Conservation (phyloP, 2,329 filamentous ascomycete genomes). For the Dissoconium aciculare region DNA sequence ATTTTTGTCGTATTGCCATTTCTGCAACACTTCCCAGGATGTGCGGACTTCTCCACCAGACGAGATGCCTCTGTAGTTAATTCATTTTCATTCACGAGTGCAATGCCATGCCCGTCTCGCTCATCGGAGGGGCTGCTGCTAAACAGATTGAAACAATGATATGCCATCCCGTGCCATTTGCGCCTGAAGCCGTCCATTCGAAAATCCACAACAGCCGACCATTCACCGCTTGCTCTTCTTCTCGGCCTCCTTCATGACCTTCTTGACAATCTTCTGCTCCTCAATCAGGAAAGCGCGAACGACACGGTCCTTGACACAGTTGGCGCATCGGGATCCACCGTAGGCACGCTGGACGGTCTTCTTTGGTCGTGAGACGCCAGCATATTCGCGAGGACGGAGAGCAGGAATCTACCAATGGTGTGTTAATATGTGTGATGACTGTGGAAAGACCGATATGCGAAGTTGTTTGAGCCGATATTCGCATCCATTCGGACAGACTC, state of each 20-base stretch:
- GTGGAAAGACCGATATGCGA: too few relatives aligned
- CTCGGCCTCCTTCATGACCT: conserved; percentile 97
- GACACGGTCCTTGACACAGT: conserved; percentile 96
- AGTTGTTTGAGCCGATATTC: too few relatives aligned
- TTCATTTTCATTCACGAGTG: too few relatives aligned
- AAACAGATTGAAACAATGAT: too few relatives aligned
- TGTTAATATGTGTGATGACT: too few relatives aligned
- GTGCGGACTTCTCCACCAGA: too few relatives aligned
- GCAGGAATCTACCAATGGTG: conserved; percentile 96
- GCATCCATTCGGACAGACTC: conserved; percentile 48
- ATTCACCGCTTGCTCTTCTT: conserved; percentile 41
- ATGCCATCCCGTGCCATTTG: not conserved
- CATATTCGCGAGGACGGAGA: conserved; percentile 95
- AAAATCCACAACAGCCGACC: not conserved
- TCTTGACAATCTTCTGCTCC: conserved; percentile 99
- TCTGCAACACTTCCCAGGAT: too few relatives aligned
- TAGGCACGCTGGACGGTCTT: conserved; percentile 99
- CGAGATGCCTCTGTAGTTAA: too few relatives aligned
- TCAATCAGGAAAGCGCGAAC: conserved; percentile 98
- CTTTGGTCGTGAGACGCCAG: conserved; percentile 92
- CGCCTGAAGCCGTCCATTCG: not conserved
- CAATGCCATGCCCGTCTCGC: too few relatives aligned
- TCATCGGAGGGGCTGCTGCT: too few relatives aligned
- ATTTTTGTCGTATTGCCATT: too few relatives aligned
- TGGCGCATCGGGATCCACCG: conserved; percentile 94